phyloP scores from a whole-genome alignment of 352 stramenopile genomes.

The Phytophthora pini region DNA sequence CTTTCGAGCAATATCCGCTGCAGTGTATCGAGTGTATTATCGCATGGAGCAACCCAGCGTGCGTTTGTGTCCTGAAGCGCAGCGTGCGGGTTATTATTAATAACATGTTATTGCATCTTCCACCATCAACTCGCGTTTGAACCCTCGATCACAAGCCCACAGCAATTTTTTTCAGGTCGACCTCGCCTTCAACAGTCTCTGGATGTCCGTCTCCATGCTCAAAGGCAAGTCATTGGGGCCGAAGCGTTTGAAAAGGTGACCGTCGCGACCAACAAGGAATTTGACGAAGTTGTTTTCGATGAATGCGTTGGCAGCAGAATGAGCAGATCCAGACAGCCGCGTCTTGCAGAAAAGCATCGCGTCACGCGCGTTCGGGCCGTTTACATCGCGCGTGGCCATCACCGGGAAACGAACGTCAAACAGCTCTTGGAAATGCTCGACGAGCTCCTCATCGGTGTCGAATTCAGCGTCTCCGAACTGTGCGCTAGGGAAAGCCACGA shows the following conservation, averaged over 20 bases:
- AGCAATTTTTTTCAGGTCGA: neutral
- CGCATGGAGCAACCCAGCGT: conserved; percentile 12
- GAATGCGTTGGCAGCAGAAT: conserved; percentile 48
- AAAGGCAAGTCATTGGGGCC: conserved; percentile 18
- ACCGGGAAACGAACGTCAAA: conserved; percentile 51
- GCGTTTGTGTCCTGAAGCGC: conserved; percentile 18
- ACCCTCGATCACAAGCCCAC: conserved; percentile 1
- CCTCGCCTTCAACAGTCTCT: conserved; percentile 33
- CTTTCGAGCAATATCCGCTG: conserved; percentile 3
- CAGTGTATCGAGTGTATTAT: conserved; percentile 19
- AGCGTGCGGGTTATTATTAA: conserved; percentile 31
- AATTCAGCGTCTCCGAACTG: conserved; percentile 88
- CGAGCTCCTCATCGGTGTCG: conserved; percentile 33
- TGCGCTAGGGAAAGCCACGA: conserved; percentile 88
- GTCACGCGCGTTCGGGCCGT: conserved; percentile 78
- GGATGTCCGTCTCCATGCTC: conserved; percentile 44
- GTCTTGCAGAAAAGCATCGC: conserved; percentile 87
- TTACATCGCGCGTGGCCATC: conserved; percentile 85
- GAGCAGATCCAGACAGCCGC: conserved; percentile 50
- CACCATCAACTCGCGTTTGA: conserved; percentile 16
- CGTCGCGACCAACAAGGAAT: conserved; percentile 89
- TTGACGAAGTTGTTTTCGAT: conserved; percentile 93
- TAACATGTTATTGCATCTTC: conserved; percentile 41
- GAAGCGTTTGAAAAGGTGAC: conserved; percentile 76
- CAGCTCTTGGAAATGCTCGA: conserved; percentile 23